phyloP scores from a whole-genome alignment of 148 eudicot species.

The Heliamphora exappendiculata region DNA sequence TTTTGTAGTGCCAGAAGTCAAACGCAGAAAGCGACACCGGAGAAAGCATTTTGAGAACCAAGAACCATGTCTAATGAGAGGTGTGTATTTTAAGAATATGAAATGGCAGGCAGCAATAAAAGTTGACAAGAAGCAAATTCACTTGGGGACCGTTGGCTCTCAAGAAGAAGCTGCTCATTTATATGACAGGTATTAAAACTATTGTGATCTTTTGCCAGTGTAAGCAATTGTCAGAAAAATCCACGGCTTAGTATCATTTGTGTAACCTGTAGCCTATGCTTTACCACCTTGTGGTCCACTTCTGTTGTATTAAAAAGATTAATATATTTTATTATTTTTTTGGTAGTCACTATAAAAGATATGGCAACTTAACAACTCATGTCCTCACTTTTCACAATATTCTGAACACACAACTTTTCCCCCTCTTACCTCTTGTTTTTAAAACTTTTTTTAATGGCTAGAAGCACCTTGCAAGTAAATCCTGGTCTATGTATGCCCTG shows the following conservation, averaged over 20 bases:
- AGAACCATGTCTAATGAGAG: constrained; percentile 54
- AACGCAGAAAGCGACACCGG: constrained; percentile 63
- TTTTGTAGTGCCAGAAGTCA: constrained; percentile 44
- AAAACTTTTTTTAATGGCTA: too few species aligned
- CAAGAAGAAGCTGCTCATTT: constrained; percentile 82
- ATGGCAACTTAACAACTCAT: background rate
- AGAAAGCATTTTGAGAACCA: constrained; percentile 53
- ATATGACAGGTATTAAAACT: constrained; percentile 64
- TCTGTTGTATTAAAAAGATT: background rate
- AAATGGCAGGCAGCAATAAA: constrained; percentile 99
- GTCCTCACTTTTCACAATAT: background rate
- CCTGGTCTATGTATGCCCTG: too few species aligned
- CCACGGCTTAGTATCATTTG: too few species aligned
- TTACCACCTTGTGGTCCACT: background rate
- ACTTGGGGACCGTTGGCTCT: constrained; percentile 79
- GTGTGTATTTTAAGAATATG: constrained; percentile 87
- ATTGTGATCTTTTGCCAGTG: background rate
- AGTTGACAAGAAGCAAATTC: constrained; percentile 94
- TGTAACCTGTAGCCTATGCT: background rate
- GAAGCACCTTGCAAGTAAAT: too few species aligned
- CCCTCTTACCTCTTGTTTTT: background rate
- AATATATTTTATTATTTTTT: background rate
- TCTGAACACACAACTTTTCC: background rate
- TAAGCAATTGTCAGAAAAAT: too few species aligned
- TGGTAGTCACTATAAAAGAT: background rate